phyloP scores from a whole-genome alignment of 2,329 filamentous ascomycete species.

The Cladorrhinum sp. region DNA sequence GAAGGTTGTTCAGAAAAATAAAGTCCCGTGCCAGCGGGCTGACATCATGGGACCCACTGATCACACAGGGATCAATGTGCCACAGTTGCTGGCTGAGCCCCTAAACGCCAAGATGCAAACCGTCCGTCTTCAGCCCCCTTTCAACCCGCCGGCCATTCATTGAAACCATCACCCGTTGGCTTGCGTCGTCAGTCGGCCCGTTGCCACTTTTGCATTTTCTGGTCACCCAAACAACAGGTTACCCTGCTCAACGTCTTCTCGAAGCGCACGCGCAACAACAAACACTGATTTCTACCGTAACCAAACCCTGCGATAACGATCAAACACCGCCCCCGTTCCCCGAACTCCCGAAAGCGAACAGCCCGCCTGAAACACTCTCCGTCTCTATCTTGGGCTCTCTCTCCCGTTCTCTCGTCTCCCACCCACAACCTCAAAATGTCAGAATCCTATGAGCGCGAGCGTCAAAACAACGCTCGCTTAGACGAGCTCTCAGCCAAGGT shows the following conservation, averaged over 20 bases:
- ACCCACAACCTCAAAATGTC: constrained; percentile 52
- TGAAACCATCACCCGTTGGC: neutral
- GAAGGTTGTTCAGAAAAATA: neutral
- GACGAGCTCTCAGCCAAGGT: constrained; percentile 90
- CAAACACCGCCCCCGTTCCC: neutral
- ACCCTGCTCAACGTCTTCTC: neutral
- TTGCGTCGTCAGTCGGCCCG: neutral
- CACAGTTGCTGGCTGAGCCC: neutral
- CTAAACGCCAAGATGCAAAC: neutral
- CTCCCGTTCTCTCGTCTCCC: neutral
- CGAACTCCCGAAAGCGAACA: neutral
- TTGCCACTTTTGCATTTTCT: neutral
- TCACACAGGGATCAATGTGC: neutral
- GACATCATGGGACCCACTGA: neutral
- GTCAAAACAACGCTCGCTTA: constrained; percentile 92
- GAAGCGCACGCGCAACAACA: neutral
- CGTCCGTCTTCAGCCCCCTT: neutral
- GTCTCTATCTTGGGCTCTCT: neutral
- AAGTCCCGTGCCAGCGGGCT: neutral
- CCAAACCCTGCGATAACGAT: neutral
- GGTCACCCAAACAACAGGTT: neutral
- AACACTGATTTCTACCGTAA: neutral
- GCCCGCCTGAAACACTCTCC: neutral
- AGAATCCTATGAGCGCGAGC: constrained; percentile 74
- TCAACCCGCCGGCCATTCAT: neutral